A percentile compares a stretch with the other conserved stretches of the same genome.
Conservation (phyloP, 495 filamentous ascomycete genomes). For the Penicillium cataractarum region DNA sequence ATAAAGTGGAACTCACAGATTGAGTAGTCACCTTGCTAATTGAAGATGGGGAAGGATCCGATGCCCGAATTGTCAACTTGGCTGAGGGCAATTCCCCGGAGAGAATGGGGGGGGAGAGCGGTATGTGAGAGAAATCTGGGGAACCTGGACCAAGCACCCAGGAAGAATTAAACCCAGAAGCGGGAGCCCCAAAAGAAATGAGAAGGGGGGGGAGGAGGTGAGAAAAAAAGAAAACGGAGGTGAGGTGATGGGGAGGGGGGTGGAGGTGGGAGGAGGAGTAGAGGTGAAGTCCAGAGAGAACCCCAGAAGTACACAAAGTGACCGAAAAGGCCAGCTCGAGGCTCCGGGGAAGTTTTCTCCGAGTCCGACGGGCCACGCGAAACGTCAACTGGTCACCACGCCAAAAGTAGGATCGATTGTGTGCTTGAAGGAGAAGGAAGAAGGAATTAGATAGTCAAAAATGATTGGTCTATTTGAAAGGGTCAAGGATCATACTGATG, state of each 20-base stretch:
- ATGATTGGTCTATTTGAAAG: neutral
- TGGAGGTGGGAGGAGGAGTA: constrained; percentile 14
- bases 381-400: neutral
- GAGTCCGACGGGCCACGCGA: constrained; percentile 22
- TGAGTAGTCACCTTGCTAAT: constrained; percentile 12
- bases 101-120: constrained; percentile 4
- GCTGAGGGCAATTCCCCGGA: constrained; percentile 16
- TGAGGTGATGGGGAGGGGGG: constrained; percentile 7
- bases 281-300: constrained; percentile 32
- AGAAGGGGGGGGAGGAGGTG: constrained; percentile 17
- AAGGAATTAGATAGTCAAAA: neutral
- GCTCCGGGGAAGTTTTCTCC: constrained; percentile 39
- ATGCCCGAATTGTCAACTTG: constrained; percentile 12
- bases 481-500: neutral
- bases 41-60: constrained; percentile 8
- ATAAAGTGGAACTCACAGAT: constrained; percentile 1
- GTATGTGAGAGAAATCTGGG: constrained; percentile 9
- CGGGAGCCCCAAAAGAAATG: constrained; percentile 17
- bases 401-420: neutral
- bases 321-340: constrained; percentile 38
- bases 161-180: constrained; percentile 24
- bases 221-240: constrained; percentile 20
- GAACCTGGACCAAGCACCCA: constrained; percentile 16
- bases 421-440: neutral
- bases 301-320: constrained; percentile 40